These are phyloP conservation scores for Metschnikowia reukaufii DNA, from an alignment of 805 yeast genomes.

Conservation along the genomic window DNA sequence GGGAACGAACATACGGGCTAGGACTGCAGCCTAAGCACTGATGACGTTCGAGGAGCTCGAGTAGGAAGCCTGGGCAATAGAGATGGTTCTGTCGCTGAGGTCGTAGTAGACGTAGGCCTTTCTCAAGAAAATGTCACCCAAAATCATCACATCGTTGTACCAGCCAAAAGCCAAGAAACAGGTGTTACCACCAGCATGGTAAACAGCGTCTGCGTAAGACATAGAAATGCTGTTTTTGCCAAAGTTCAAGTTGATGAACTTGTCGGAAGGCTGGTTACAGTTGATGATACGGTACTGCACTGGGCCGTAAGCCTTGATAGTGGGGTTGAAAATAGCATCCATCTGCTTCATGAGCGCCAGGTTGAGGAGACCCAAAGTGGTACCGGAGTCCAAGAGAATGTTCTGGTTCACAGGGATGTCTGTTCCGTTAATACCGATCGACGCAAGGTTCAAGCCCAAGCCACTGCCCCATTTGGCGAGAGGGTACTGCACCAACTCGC, in stretches of 20 bases:
- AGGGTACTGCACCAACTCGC: constrained; percentile 9
- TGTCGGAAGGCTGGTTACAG: constrained; percentile 18
- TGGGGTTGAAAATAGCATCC: constrained; percentile 11
- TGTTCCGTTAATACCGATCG: constrained; percentile 11
- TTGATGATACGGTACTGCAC: constrained; percentile 10
- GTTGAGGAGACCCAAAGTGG: constrained; percentile 13
- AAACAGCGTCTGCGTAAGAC: constrained; percentile 11
- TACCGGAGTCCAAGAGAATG: constrained; percentile 16
- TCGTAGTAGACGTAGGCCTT: constrained; percentile 20
- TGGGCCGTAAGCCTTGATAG: constrained; percentile 2
- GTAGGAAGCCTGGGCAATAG: constrained; percentile 16
- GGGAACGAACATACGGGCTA: too few relatives aligned
- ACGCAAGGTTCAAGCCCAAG: constrained; percentile 7
- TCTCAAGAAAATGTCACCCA: constrained; percentile 21
- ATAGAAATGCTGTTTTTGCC: constrained; percentile 11
- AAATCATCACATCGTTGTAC: constrained; percentile 7
- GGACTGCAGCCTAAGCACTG: constrained; percentile 7
- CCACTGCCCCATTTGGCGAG: constrained; percentile 8
- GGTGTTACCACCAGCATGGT: constrained; percentile 4
- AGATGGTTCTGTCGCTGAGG: constrained; percentile 15
- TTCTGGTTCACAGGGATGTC: constrained; percentile 1
- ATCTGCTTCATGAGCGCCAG: constrained; percentile 7
- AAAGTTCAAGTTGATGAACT: constrained; percentile 14
- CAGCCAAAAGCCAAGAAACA: constrained; percentile 16
- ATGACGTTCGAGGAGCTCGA: constrained; percentile 10